Conservation (phyloP, 75 land plant species). For the Selaginella tamariscina region DNA sequence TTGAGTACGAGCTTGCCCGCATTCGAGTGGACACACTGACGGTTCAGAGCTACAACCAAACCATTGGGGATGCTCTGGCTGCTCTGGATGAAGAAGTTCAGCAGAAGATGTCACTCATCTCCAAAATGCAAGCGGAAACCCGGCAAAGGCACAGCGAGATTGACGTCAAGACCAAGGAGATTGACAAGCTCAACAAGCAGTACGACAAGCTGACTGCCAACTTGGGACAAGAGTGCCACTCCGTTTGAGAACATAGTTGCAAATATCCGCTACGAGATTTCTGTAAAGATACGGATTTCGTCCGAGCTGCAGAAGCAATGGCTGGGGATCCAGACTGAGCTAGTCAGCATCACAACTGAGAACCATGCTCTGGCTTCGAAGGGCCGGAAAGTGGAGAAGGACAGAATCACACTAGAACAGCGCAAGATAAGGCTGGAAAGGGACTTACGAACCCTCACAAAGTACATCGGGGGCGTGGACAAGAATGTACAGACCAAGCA, state of each 20-base stretch:
- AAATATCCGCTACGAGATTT: slow-evolving; percentile 22
- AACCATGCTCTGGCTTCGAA: slow-evolving; percentile 19
- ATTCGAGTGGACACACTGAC: slow-evolving; percentile 23
- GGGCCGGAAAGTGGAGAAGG: slow-evolving; percentile 13
- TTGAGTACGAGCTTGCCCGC: slow-evolving; percentile 23
- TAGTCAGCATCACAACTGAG: slow-evolving; percentile 19
- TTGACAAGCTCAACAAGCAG: slow-evolving; percentile 23
- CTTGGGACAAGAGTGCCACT: slow-evolving; percentile 17
- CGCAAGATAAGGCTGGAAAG: slow-evolving; percentile 24
- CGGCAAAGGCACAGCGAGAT: slow-evolving; percentile 18
- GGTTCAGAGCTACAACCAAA: slow-evolving; percentile 22
- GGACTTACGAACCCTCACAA: slow-evolving; percentile 15
- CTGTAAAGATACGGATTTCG: slow-evolving; percentile 15
- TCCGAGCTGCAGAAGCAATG: slow-evolving; percentile 27
- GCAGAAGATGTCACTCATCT: slow-evolving; percentile 17
- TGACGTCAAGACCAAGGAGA: slow-evolving; percentile 29
- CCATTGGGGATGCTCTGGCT: slow-evolving; percentile 13
- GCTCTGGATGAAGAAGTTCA: slow-evolving; percentile 17
- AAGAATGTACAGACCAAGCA: slow-evolving; percentile 18
- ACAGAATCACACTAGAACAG: slow-evolving; percentile 16
- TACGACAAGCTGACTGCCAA: slow-evolving; percentile 22
- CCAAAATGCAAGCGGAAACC: slow-evolving; percentile 24
- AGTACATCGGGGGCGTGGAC: slow-evolving; percentile 18
- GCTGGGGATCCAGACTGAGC: slow-evolving; percentile 23
- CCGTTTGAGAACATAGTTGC: slow-evolving; percentile 27